phyloP scores from a whole-genome alignment of 2,329 filamentous ascomycete genomes.

The Cladorrhinum sp. region DNA sequence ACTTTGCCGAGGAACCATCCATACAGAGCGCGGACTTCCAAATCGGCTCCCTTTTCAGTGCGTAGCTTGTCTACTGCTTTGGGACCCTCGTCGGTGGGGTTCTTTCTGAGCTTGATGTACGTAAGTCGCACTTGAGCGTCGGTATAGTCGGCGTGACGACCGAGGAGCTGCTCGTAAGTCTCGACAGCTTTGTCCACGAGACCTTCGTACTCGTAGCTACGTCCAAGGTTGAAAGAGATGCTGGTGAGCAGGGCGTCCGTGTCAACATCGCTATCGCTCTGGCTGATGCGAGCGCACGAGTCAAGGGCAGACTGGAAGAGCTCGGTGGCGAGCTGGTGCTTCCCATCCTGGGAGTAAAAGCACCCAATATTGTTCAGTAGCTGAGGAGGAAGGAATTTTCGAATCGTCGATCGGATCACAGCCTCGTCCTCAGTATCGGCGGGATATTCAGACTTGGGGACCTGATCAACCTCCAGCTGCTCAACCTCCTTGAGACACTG shows the following conservation, averaged over 20 bases:
- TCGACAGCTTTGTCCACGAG: slow-evolving; percentile 79
- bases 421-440: slow-evolving; percentile 58
- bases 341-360: slow-evolving; percentile 87
- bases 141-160: slow-evolving; percentile 85
- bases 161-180: slow-evolving; percentile 81
- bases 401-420: slow-evolving; percentile 58
- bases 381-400: slow-evolving; percentile 80
- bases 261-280: slow-evolving; percentile 69
- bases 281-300: slow-evolving; percentile 79
- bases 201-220: slow-evolving; percentile 85
- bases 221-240: slow-evolving; percentile 92
- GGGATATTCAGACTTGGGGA: slow-evolving; percentile 67
- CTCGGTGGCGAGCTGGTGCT: slow-evolving; percentile 73
- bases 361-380: slow-evolving; percentile 96
- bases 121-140: slow-evolving; percentile 86
- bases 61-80: slow-evolving; percentile 83
- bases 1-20: slow-evolving; percentile 91
- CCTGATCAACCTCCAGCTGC: slow-evolving; percentile 78
- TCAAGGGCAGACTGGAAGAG: slow-evolving; percentile 90
- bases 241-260: slow-evolving; percentile 91
- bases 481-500: slow-evolving; percentile 91
- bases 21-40: slow-evolving; percentile 89
- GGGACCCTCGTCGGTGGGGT: slow-evolving; percentile 80
- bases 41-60: slow-evolving; percentile 75
- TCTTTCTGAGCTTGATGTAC: slow-evolving; percentile 80